phyloP scores from a whole-genome alignment of 2,329 filamentous ascomycete genomes.

The Penicillium brevicompactum region DNA sequence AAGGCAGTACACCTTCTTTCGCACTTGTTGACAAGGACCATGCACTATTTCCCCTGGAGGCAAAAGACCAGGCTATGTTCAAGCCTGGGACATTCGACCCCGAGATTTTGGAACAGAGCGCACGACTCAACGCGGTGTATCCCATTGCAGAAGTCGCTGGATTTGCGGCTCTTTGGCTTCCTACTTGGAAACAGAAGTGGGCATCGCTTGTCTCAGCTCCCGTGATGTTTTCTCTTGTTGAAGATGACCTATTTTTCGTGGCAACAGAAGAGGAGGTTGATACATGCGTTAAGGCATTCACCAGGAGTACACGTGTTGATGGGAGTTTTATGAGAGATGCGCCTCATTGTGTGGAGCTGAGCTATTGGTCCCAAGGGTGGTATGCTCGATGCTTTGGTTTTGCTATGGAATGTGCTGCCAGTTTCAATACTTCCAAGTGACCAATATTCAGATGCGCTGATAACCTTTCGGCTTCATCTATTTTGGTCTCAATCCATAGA shows the following conservation, averaged over 20 bases:
- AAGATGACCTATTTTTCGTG: not conserved
- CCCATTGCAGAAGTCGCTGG: not conserved
- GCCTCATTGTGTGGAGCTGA: not conserved
- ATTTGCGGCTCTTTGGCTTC: not conserved
- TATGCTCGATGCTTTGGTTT: not conserved
- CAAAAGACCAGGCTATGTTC: not conserved
- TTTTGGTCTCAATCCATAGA: too few relatives aligned
- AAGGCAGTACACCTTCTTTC: not conserved
- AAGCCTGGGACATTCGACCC: not conserved
- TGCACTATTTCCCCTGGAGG: not conserved
- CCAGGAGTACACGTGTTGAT: not conserved
- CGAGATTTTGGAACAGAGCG: not conserved
- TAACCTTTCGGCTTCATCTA: too few relatives aligned
- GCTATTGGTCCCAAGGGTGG: not conserved
- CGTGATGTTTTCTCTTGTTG: not conserved
- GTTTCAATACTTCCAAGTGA: not conserved
- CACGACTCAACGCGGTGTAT: not conserved
- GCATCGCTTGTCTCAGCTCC: not conserved
- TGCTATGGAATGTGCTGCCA: not conserved
- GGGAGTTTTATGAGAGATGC: not conserved
- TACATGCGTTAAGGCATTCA: not conserved
- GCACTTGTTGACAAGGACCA: not conserved
- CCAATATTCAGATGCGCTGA: too few relatives aligned
- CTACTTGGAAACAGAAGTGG: not conserved
- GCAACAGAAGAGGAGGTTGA: not conserved